A percentile compares a stretch with the other conserved stretches of the same genome.
These are phyloP conservation scores for Coriaria nepalensis DNA, from an alignment of 306 rosid species.

Conservation along the genomic window DNA sequence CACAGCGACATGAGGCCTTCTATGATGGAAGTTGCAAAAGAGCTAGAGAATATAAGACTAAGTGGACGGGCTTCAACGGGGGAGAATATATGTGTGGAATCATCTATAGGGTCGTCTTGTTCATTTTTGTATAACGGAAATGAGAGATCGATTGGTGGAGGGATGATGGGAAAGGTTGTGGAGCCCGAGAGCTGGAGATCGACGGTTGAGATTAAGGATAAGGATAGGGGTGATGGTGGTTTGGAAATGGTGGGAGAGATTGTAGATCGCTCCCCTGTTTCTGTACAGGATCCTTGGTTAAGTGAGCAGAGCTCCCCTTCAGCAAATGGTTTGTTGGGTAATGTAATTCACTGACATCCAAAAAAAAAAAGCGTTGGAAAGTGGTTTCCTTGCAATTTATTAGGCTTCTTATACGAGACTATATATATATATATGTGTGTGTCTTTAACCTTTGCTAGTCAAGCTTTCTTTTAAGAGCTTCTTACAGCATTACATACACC, in stretches of 20 bases:
- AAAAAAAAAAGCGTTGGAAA: neutral
- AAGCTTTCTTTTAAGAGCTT: too few relatives aligned
- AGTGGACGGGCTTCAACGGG: conserved; percentile 80
- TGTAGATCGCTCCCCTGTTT: conserved; percentile 72
- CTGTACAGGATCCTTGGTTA: conserved; percentile 83
- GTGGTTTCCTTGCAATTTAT: too few relatives aligned
- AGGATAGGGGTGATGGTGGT: conserved; percentile 10
- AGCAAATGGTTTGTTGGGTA: conserved; percentile 73
- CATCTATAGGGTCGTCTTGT: conserved; percentile 46
- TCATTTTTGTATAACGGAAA: conserved; percentile 49
- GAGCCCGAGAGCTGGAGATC: conserved; percentile 23
- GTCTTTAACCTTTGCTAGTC: too few relatives aligned
- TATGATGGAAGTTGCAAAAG: conserved; percentile 91
- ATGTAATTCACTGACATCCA: conserved; percentile 34
- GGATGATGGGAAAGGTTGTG: conserved; percentile 18
- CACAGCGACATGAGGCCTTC: conserved; percentile 89
- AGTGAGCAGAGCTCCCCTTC: conserved; percentile 94
- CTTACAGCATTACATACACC: too few relatives aligned
- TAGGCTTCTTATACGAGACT: too few relatives aligned
- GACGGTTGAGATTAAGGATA: conserved; percentile 26
- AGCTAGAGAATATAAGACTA: conserved; percentile 54
- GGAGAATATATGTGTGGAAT: conserved; percentile 40
- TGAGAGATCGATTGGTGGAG: conserved; percentile 33
- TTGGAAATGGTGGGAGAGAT: conserved; percentile 35
- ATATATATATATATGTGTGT: too few relatives aligned